phyloP scores from a whole-genome alignment of 2,329 filamentous ascomycete species.

The Sporothrix globosa region DNA sequence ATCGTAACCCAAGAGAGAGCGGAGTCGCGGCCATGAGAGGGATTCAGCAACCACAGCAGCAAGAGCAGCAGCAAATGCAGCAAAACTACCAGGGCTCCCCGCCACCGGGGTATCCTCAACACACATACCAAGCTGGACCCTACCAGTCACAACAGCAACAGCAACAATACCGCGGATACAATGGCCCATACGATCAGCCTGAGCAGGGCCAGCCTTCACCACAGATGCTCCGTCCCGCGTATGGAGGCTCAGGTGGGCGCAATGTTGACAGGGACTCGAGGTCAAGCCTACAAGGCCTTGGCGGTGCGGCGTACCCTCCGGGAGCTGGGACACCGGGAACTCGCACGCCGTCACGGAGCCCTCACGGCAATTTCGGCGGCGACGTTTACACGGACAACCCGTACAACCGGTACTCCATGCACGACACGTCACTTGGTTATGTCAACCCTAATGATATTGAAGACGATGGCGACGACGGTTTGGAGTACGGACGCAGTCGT shows the following conservation, averaged over 20 bases:
- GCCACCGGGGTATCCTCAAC: slow-evolving; percentile 38
- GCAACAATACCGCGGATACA: slow-evolving; percentile 34
- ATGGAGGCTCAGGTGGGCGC: slow-evolving; percentile 29
- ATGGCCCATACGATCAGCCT: slow-evolving; percentile 32
- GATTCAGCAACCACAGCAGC: slow-evolving; percentile 39
- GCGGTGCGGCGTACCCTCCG: slow-evolving; percentile 43
- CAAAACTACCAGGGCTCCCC: slow-evolving; percentile 36
- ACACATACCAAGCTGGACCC: slow-evolving; percentile 38
- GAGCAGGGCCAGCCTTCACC: slow-evolving; percentile 35
- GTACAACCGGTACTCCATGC: slow-evolving; percentile 63
- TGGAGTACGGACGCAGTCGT: slow-evolving; percentile 57
- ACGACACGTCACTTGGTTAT: slow-evolving; percentile 56
- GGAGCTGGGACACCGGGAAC: slow-evolving; percentile 44
- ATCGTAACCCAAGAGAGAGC: slow-evolving; percentile 65
- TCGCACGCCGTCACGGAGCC: slow-evolving; percentile 53
- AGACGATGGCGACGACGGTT: slow-evolving; percentile 86
- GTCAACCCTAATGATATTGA: slow-evolving; percentile 79
- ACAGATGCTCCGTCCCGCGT: slow-evolving; percentile 29
- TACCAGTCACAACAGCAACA: slow-evolving; percentile 35
- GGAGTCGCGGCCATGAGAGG: slow-evolving; percentile 63
- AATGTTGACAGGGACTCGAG: slow-evolving; percentile 48
- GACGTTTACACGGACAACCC: slow-evolving; percentile 65
- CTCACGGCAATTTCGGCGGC: slow-evolving; percentile 49
- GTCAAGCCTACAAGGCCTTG: slow-evolving; percentile 49
- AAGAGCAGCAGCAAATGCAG: slow-evolving; percentile 35